Evolutionary conservation across 345 rosid genomes (phyloP), one percentile per base, ranked within the genome.

Genomic region (Euclidium syriacum): DNA sequence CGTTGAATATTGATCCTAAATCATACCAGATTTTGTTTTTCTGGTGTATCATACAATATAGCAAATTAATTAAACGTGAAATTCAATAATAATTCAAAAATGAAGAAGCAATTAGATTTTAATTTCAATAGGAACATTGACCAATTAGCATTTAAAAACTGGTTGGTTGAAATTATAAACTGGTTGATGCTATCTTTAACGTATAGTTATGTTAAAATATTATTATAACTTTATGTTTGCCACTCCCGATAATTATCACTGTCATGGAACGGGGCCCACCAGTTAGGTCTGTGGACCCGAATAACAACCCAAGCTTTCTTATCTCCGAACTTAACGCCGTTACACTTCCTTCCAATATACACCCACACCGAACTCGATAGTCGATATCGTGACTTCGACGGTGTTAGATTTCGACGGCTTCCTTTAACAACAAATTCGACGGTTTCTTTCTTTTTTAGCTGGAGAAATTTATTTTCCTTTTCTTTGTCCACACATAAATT

Each of bases 311-410:
- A 64, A 58, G 4, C 38, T 51, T 50, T 48, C 76, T 22, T 61
- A 62, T 52, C 73, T 73, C 54, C 73, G 76, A 68, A 55, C 48
- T 55, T 55, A 66, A 66, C 64, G 71, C 67, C 49, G 67, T 66
- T 34, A 39, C 49, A 46, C 4, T 30, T 59, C 52, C 20, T 56
- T 39, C 62, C 26, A 18, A 2, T 72, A 43, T n/a, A n/a, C n/a
- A n/a, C n/a, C n/a, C n/a, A 14, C 52, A 22, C 19, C 10, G 10
- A 23, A 62, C 52, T 52, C 35, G 30, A 23, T 62, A 62, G 48
- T 52, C 35, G 30, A 23, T 62, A 44, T 47, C 73, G 70, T 67
- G 42, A 53, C 30, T 3, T 9, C 22, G 9, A 39, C 59, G 64
- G 55, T 72, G 74, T 80, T 74, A 44, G 4, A 1, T 10, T 10